Conservation (phyloP, 106 monocot genomes). For the Phalaenopsis equestris region DNA sequence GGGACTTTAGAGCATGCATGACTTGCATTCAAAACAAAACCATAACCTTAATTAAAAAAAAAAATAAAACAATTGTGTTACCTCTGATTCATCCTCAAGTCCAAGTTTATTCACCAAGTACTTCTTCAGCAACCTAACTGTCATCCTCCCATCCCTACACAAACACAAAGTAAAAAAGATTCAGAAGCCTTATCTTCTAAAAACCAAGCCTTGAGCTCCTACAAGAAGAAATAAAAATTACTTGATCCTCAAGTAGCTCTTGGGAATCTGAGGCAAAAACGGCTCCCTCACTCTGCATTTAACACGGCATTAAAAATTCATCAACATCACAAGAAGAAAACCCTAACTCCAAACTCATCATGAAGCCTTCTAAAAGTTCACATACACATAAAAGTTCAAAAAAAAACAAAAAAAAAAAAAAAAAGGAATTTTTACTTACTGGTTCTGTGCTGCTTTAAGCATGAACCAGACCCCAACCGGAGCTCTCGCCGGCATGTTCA, state of each 20-base stretch:
- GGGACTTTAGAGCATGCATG: not conserved
- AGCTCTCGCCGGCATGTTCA: conserved; percentile 21
- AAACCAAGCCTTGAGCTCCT: not conserved
- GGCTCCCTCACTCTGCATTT: conserved; percentile 42
- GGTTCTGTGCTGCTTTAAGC: conserved; percentile 35
- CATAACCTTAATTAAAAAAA: not conserved
- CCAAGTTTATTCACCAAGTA: conserved; percentile 60
- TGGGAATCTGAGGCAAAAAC: conserved; percentile 49
- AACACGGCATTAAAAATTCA: not conserved
- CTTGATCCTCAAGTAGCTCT: conserved; percentile 57
- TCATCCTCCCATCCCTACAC: conserved; percentile 63
- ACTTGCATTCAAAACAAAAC: too few species aligned
- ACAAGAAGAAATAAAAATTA: conserved; percentile 9
- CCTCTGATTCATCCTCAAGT: conserved; percentile 61
- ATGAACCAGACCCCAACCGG: conserved; percentile 39
- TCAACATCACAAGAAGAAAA: not conserved
- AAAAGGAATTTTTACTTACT: conserved; percentile 24
- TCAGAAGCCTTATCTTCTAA: not conserved
- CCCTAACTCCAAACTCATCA: not conserved
- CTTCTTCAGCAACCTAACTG: conserved; percentile 54
- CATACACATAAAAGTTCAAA: not conserved
- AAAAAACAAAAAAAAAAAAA: not conserved
- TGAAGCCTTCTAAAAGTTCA: not conserved
- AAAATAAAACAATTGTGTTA: conserved; percentile 8
- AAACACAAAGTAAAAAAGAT: not conserved